Evolutionary conservation across 371 early-diverging fungal genomes (phyloP).

Genomic region (Mucor piriformis): DNA sequence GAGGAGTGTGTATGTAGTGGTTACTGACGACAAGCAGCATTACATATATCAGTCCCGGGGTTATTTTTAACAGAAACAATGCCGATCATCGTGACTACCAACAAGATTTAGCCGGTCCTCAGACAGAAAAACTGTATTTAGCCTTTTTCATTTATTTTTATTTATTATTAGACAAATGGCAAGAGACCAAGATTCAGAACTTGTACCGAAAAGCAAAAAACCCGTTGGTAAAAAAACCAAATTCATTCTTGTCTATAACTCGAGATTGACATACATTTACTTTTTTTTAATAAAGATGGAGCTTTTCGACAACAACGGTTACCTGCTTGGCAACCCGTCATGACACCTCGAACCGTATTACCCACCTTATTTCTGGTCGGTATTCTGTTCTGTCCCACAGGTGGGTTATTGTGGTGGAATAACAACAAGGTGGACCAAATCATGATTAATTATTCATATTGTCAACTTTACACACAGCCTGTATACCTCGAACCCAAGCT

Average conservation of each 20-base stretch:
- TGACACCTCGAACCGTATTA: slow-evolving; percentile 92
- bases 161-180: neutral
- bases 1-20: too few relatives aligned
- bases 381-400: slow-evolving; percentile 89
- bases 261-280: neutral
- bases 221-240: slow-evolving; percentile 34
- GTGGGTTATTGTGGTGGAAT: slow-evolving; percentile 80
- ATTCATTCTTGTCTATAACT: too few relatives aligned
- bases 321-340: slow-evolving; percentile 97
- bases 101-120: too few relatives aligned
- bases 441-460: slow-evolving; percentile 90
- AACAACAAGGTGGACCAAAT: slow-evolving; percentile 75
- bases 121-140: neutral
- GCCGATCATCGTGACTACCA: too few relatives aligned
- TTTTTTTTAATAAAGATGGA: slow-evolving; percentile 66
- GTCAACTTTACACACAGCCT: slow-evolving; percentile 51
- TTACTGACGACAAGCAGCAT: too few relatives aligned
- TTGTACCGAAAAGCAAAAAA: slow-evolving; percentile 21
- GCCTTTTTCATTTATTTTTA: neutral
- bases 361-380: slow-evolving; percentile 93
- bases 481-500: slow-evolving; percentile 30
- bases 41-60: too few relatives aligned
- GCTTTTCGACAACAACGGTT: slow-evolving; percentile 97
- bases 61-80: too few relatives aligned
- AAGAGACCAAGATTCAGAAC: neutral